Evolutionary conservation across 2,329 filamentous ascomycete genomes (phyloP), one percentile per base, ranked within the genome.

Genomic region (Akanthomyces muscarius): DNA sequence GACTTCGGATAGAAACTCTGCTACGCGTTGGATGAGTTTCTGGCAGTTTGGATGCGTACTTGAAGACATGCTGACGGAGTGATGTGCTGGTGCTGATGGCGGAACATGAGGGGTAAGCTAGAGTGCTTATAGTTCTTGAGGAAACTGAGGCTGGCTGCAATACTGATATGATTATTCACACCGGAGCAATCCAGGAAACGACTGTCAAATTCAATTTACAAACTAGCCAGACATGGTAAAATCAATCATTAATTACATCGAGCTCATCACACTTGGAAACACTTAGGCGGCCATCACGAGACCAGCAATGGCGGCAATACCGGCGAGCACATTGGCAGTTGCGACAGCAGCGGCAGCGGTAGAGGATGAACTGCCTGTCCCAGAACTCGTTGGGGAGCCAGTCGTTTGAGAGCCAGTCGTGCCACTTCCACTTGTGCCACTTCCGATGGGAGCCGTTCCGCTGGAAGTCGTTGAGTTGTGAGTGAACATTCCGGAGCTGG

Each of bases 291-390:
- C 47, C 47, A 63, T 47, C 10, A 52, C 45, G 28, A 63, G 38
- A 14, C 61, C 61, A 28, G 61, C 61, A 33, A 63, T 18, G 5
- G 54, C 61, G 28, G 45, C 61, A 58, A 63, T 51, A 30, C 61
- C 61, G 13, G 61, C 61, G 23, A 63, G 21, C 2, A 50, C 47
- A 47, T 63, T 63, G n/a, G 47, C 61, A 7, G 61, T 63, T 23
- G 45, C 54, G n/a, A 36, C 16, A 38, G 61, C 54, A 14, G 53
- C 61, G 14, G 53, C 61, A n/a, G 38, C 54, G 25, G 10, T 38
- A 25, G 60, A 57, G 16, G 44, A 36, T 1, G 52, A 44, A 36
- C 50, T 36, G n/a, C 36, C 23, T 13, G 61, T 62, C 52, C 30
- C 56, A 18, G 44, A 48, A 23, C 33, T 28, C 3, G 59, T 38